These are phyloP conservation scores for Suhomyces choctaworum DNA, from an alignment of 1,139 yeast genomes.

Conservation along the genomic window DNA sequence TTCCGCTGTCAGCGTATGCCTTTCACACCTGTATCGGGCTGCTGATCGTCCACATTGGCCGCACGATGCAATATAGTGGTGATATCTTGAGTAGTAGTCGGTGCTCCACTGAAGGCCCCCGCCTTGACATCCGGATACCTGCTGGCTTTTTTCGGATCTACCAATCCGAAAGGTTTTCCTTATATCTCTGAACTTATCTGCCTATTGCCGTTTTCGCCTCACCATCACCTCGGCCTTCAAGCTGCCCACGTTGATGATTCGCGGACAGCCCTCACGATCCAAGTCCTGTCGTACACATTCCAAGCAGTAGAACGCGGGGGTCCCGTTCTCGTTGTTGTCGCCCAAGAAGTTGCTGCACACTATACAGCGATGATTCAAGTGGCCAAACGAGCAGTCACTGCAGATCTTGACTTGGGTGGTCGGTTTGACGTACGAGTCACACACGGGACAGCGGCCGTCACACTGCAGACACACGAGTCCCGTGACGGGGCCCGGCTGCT, in stretches of 20 bases:
- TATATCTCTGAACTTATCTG: too few species aligned
- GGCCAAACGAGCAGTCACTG: conserved; percentile 82
- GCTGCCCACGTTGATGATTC: conserved; percentile 77
- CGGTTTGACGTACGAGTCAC: conserved; percentile 86
- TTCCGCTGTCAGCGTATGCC: too few species aligned
- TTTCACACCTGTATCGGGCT: too few species aligned
- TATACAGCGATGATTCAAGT: conserved; percentile 63
- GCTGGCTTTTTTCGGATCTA: too few species aligned
- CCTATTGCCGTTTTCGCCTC: conserved; percentile 7
- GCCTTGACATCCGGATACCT: too few species aligned
- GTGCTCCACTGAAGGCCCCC: too few species aligned
- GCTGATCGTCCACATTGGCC: too few species aligned
- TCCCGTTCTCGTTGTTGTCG: conserved; percentile 44
- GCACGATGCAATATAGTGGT: too few species aligned
- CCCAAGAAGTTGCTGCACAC: conserved; percentile 61
- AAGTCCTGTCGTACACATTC: conserved; percentile 82
- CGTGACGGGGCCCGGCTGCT: conserved; percentile 72
- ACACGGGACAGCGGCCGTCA: conserved; percentile 89
- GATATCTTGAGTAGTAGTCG: too few species aligned
- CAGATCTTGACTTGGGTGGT: conserved; percentile 72
- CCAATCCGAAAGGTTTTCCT: too few species aligned
- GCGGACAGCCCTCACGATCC: conserved; percentile 93
- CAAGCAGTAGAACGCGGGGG: conserved; percentile 79
- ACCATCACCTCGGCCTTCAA: conserved; percentile 62
- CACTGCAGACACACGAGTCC: conserved; percentile 82